phyloP scores from a whole-genome alignment of 495 filamentous ascomycete species.

The Friedmanniomyces simplex region DNA sequence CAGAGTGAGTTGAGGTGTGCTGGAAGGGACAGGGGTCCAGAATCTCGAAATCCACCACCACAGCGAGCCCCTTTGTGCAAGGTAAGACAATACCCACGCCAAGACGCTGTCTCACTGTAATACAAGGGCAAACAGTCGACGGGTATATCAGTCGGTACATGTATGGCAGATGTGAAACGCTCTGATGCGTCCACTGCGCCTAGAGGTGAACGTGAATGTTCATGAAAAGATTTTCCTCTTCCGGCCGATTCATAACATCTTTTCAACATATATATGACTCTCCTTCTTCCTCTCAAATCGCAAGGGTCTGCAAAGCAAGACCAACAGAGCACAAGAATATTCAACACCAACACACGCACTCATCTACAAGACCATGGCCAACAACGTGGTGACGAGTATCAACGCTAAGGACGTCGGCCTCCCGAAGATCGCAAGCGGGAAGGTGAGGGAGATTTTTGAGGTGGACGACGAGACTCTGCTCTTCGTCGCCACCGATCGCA shows the following conservation, averaged over 20 bases:
- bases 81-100: no score
- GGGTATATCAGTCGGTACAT: no score
- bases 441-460: constrained; percentile 75
- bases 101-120: no score
- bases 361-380: background rate
- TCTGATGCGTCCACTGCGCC: no score
- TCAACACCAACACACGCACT: background rate
- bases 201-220: no score
- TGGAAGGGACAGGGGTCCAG: background rate
- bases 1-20: background rate
- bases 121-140: no score
- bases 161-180: no score
- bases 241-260: no score
- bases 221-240: no score
- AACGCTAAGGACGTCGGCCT: constrained; percentile 7
- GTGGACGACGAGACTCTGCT: constrained; percentile 66
- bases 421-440: constrained; percentile 47
- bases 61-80: background rate
- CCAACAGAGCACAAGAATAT: background rate
- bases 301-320: no score
- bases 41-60: background rate
- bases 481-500: constrained; percentile 83
- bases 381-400: constrained; percentile 5
- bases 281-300: no score
- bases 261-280: no score